Evolutionary conservation across 2,329 filamentous ascomycete genomes (phyloP).

Genomic region (Xenoacremonium recifei): DNA sequence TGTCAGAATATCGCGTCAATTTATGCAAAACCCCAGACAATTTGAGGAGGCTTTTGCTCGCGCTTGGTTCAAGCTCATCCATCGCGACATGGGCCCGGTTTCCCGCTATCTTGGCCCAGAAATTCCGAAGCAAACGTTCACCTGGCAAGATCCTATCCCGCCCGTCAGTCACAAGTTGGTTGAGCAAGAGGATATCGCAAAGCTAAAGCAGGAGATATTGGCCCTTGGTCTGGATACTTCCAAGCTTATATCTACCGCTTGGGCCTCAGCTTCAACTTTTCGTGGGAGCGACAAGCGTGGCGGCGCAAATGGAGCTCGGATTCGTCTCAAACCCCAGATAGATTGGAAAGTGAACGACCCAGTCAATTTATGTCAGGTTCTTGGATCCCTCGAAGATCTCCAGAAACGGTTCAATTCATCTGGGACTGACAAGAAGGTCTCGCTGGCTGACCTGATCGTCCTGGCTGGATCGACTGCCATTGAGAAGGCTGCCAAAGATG

Average conservation of each 20-base stretch:
- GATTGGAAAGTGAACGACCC: constrained; percentile 77
- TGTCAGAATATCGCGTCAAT: constrained; percentile 74
- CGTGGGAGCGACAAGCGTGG: constrained; percentile 77
- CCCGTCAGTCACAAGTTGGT: constrained; percentile 56
- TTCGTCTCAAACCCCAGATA: constrained; percentile 70
- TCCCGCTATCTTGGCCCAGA: constrained; percentile 73
- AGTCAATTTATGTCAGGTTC: constrained; percentile 58
- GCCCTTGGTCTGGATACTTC: constrained; percentile 56
- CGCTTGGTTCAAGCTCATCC: constrained; percentile 82
- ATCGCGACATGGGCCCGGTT: constrained; percentile 75
- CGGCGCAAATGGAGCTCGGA: constrained; percentile 76
- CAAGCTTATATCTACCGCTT: constrained; percentile 65
- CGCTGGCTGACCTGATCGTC: constrained; percentile 74
- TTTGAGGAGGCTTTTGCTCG: constrained; percentile 68
- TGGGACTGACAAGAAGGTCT: constrained; percentile 64
- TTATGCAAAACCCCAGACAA: constrained; percentile 66
- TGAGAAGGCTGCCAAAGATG: constrained; percentile 66
- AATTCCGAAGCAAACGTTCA: constrained; percentile 65
- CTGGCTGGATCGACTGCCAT: constrained; percentile 67
- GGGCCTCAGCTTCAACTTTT: constrained; percentile 70
- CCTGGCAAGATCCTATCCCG: constrained; percentile 76
- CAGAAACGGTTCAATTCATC: constrained; percentile 63
- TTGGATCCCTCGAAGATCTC: constrained; percentile 60
- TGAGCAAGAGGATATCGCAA: constrained; percentile 58
- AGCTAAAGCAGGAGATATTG: constrained; percentile 69